A percentile compares a stretch with the other conserved stretches of the same genome.
These are phyloP conservation scores for Forsythia suspensa DNA, from an alignment of 257 asterid genomes.

Conservation along the genomic window DNA sequence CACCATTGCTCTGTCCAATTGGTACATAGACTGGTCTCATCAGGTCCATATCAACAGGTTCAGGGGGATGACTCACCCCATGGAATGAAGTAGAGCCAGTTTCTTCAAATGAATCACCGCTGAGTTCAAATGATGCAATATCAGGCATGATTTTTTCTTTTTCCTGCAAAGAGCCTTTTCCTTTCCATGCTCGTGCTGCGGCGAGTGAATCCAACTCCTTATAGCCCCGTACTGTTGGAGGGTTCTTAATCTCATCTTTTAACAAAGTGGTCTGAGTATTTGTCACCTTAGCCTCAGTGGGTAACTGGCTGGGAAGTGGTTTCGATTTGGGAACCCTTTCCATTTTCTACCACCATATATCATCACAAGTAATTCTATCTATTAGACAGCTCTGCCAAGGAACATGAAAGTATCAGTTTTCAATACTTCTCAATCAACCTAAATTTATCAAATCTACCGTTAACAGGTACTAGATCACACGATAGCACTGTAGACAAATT, in stretches of 20 bases:
- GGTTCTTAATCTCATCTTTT: slow-evolving; percentile 41
- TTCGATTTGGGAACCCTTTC: slow-evolving; percentile 59
- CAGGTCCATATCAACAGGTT: slow-evolving; percentile 63
- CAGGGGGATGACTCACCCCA: slow-evolving; percentile 85
- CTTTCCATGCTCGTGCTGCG: slow-evolving; percentile 51
- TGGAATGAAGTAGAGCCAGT: slow-evolving; percentile 65
- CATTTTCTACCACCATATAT: slow-evolving; percentile 50
- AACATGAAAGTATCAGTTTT: slow-evolving; percentile 9
- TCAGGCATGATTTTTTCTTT: slow-evolving; percentile 51
- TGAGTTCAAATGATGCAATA: slow-evolving; percentile 33
- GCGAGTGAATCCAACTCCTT: slow-evolving; percentile 34
- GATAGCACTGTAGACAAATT: background rate
- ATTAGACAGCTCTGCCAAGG: slow-evolving; percentile 28
- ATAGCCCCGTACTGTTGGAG: slow-evolving; percentile 32
- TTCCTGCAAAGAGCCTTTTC: slow-evolving; percentile 46
- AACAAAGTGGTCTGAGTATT: slow-evolving; percentile 34
- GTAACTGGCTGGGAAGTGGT: slow-evolving; percentile 51
- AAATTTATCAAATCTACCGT: slow-evolving; percentile 6
- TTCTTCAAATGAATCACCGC: slow-evolving; percentile 61
- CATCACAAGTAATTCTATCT: slow-evolving; percentile 45
- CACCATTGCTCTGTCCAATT: slow-evolving; percentile 52
- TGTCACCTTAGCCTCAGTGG: slow-evolving; percentile 31
- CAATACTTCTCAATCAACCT: slow-evolving; percentile 7
- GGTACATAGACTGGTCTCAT: slow-evolving; percentile 80
- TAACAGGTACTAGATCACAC: background rate